Evolutionary conservation across 2,329 filamentous ascomycete genomes (phyloP).

Genomic region (Elsinoe ampelina): DNA sequence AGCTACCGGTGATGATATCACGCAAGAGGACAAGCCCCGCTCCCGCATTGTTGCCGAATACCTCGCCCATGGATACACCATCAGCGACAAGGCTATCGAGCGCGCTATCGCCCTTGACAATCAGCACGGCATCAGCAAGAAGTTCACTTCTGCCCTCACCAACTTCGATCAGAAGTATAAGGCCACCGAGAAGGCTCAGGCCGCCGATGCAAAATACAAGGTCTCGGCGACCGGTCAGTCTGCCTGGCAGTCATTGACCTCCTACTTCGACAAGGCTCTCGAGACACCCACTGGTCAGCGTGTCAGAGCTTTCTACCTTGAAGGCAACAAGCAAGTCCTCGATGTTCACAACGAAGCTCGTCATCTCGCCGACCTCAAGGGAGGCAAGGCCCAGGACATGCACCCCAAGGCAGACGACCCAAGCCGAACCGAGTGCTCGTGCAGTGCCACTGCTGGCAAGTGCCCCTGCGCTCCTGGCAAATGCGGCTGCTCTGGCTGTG

Average conservation of each 20-base stretch:
- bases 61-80: constrained; percentile 83
- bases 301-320: constrained; percentile 77
- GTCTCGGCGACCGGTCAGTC: constrained; percentile 63
- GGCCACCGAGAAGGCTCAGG: constrained; percentile 75
- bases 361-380: constrained; percentile 81
- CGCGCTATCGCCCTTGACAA: constrained; percentile 78
- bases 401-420: constrained; percentile 30
- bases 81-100: constrained; percentile 69
- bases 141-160: constrained; percentile 68
- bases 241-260: constrained; percentile 59
- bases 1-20: constrained; percentile 58
- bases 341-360: constrained; percentile 90
- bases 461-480: constrained; percentile 38
- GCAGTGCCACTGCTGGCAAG: constrained; percentile 32
- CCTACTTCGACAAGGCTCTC: constrained; percentile 91
- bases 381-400: constrained; percentile 47
- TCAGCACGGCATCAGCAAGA: constrained; percentile 73
- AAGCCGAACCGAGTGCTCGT: constrained; percentile 39
- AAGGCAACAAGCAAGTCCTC: constrained; percentile 77
- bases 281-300: constrained; percentile 81
- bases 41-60: constrained; percentile 92
- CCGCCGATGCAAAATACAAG: constrained; percentile 75
- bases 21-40: constrained; percentile 94
- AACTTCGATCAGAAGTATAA: constrained; percentile 79
- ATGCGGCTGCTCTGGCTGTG: constrained; percentile 39